A percentile compares a stretch with the other conserved stretches of the same genome.
Evolutionary conservation across 192 early-diverging fungal genomes (phyloP).

Genomic region (Chytriomyces sp.): DNA sequence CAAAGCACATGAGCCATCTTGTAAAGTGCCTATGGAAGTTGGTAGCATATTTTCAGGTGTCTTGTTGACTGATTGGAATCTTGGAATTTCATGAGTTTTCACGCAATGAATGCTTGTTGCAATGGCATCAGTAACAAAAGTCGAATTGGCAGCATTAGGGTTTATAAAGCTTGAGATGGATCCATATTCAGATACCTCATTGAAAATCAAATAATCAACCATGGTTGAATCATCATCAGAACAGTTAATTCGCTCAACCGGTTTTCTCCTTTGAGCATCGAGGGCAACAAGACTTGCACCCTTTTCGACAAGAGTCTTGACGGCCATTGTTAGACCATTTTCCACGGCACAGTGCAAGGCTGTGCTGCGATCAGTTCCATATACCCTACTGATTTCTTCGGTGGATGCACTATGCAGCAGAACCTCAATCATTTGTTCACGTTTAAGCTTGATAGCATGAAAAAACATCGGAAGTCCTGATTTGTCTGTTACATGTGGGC

Average conservation of each 20-base stretch:
- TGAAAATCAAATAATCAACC: constrained; percentile 33
- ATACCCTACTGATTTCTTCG: not conserved
- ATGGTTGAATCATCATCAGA: not conserved
- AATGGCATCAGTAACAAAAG: constrained; percentile 18
- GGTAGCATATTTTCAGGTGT: not conserved
- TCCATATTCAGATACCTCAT: constrained; percentile 29
- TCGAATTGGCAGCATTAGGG: not conserved
- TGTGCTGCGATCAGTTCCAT: not conserved
- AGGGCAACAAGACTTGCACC: not conserved
- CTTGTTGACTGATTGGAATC: not conserved
- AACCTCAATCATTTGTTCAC: not conserved
- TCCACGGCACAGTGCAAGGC: not conserved
- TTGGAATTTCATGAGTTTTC: not conserved
- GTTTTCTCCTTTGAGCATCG: constrained; percentile 1
- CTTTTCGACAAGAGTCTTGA: not conserved
- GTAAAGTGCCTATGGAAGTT: not conserved
- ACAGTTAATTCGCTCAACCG: not conserved
- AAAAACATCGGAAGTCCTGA: constrained; percentile 9
- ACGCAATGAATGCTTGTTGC: constrained; percentile 14
- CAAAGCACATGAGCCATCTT: not conserved
- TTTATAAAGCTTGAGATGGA: constrained; percentile 24
- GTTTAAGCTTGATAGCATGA: not conserved
- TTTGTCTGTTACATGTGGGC: not conserved
- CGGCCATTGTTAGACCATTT: not conserved
- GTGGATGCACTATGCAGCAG: not conserved